These are phyloP conservation scores for Vitis vinifera DNA, from an alignment of 164 flowering plant genomes.

Conservation along the genomic window ASM3070453v1 NC_081820.1:2331501-2332000, in stretches of 20 bases:
- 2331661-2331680: neutral
- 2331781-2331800: constrained; percentile 95
- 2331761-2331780: constrained; percentile 99
- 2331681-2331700: constrained; percentile 1
- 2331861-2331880: neutral
- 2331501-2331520: no score
- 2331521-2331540: no score
- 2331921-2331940: neutral
- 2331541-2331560: neutral
- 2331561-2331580: neutral
- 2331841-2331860: neutral
- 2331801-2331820: constrained; percentile 98
- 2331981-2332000: no score
- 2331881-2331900: no score
- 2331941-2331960: neutral
- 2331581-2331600: neutral
- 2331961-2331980: neutral
- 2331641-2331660: no score
- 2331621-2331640: no score
- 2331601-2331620: neutral
- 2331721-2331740: constrained; percentile 98
- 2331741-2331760: constrained; percentile 96
- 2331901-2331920: no score
- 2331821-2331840: constrained; percentile 82
- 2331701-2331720: constrained; percentile 63